Evolutionary conservation across 345 rosid genomes (phyloP), one percentile per base, ranked within the genome.

Genomic region (Gossypium bickii): DNA sequence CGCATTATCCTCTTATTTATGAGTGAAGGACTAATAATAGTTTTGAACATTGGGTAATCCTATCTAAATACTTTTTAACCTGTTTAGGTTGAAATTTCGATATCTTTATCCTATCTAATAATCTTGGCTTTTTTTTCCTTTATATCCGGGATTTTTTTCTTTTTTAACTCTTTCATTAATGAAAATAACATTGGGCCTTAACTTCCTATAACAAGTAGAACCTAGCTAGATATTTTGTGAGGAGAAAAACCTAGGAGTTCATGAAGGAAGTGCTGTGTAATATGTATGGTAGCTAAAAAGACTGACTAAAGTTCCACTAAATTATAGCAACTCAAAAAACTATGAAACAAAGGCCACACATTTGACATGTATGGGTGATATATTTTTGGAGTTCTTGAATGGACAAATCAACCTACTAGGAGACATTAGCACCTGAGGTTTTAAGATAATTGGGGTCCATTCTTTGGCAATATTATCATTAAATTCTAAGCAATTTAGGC

Each of bases 361-460:
- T 48, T 57, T 56, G 65, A 78, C 49, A 69, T 77, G 72, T 62
- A 38, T 22, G 70, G 71, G 73, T 62, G 52, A 48, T 34, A 75
- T 69, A 45, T 45, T 45, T 45, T 68, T 43, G 75, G 64, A 69
- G 69, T 0, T 56, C 3, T 45, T 72, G 82, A 82, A 48, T 63
- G 83, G 88, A 85, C 88, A n/a, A 56, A 74, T 70, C 76, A 85
- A 82, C 81, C 58, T 77, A 45, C 82, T 27, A 9, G 24, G 69
- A 22, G 84, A 82, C 87, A 85, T 62, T 41, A 78, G 82, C 85
- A 85, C 85, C 71, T 82, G 84, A 78, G 72, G 65, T n/a, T 27
- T 20, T 11, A 48, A 74, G 67, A 74, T 67, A 74, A 59, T 57
- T 44, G 85, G 84, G 76, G 41, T 74, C 85, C 79, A 76, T 76